Evolutionary conservation across 306 rosid genomes (phyloP), one percentile per base, ranked within the genome.

Genomic region (Begonia fuchsioides): DNA sequence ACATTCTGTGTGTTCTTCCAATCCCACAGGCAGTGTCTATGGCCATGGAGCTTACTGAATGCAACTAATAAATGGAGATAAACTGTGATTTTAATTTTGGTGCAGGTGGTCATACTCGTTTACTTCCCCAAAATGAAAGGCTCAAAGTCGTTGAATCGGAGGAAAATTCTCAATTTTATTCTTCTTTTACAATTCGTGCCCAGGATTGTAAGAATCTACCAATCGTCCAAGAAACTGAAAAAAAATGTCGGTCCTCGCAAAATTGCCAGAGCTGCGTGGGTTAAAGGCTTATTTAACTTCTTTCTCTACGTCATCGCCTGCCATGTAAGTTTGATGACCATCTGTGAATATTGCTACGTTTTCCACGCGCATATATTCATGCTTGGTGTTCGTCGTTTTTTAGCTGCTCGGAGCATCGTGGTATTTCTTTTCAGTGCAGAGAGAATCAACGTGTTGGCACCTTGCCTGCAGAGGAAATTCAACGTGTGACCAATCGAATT

Each of bases 161-260:
- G 15, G 38, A 14, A 17, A 10, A 38, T 9, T 1, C 8, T 59
- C 47, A 41, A 49, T 35, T 3, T 17, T 9, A 9, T 52, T n/a
- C 15, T 48, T 15, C 51, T 65, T 32, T 20, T 41, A 5, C 65
- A 65, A 59, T 66, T 38, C 8, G 44, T 49, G 43, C 61, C 59
- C 1, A 59, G 71, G 50, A n/a, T 43, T 38, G 9, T 59, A 18
- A 19, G 61, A 14, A 66, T 66, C 43, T 59, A 47, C 15, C 10
- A 32, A 4, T 59, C 43, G 18, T 43, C 38, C 10, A 49, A 17
- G 12, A 12, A 59, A 38, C 44, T 50, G 13, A 43, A 53, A 8
- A 32, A 20, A 15, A 43, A 13, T 48, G 26, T 41, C 8, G 40
- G 39, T 47, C 16, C 66, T 66, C 0, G 11, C 13, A 4, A 19